Evolutionary conservation across 345 rosid species (phyloP), one percentile per base, ranked within the genome.

Genomic region (Corymbia maculata): DNA sequence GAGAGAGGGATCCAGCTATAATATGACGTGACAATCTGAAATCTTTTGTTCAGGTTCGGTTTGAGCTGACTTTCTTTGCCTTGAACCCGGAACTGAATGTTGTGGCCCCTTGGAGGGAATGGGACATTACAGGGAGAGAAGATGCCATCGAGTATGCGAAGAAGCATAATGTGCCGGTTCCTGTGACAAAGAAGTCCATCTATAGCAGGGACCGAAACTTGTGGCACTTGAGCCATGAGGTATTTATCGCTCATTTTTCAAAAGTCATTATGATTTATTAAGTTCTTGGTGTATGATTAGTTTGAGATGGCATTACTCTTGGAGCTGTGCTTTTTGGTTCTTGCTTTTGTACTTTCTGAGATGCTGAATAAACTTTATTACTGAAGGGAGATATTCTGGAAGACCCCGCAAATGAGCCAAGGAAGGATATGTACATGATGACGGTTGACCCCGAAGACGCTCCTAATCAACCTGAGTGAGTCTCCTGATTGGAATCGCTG

Each of bases 91-190:
- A 96, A 85, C 94, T 97, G 88, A 92, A 94, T 90, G 98, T 97
- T 84, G 98, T 97, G 88, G 99, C 99, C 87, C 98, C 99, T 16
- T 97, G 99, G 99, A 94, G 99, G 79, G 99, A 97, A 91, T 97
- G 99, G 99, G 97, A 97, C 90, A 97, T 97, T 88, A 90, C 88
- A 82, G 99, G 99, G 86, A 92, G 99, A 93, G 99, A 97, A 92
- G 99, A 97, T 90, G 99, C 99, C 15, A 96, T 97, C 79, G 99
- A 96, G 89, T 97, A 96, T 92, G 99, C 99, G 2, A 96, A 94
- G 93, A 96, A 97, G 93, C 98, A 97, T 90, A 94, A 96, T 7
- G 94, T 97, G 89, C 99, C 98, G 7, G 98, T 97, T 64, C 98
- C 99, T 26, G 99, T 96, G 85, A 96, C 99, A 11, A 97, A 97